Base-by-base conservation (phyloP, 345 rosid species). In the Heritiera fomes region DNA sequence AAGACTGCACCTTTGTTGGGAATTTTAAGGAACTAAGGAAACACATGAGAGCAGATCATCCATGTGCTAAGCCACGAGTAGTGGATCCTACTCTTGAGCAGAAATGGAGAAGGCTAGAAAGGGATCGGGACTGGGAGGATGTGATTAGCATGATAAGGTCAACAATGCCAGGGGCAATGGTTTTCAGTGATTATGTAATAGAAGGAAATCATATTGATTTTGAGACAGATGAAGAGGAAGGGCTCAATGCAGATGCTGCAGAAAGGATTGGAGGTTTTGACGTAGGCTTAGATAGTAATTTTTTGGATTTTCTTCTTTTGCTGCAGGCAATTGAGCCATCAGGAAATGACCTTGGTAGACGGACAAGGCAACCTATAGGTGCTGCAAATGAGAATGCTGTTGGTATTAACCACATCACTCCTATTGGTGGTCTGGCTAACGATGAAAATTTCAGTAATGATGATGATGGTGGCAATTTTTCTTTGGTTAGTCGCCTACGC, bases 1-100 rank as follows among this genome's bases (percentile, higher is more conserved):
- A 95, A 69, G 78, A 87, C 56, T 95, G 99, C 79, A 77, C 88
- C 18, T 95, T 88, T 64, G 74, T 86, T 71, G 99, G 98, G 65
- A 85, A 87, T 28, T 95, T 83, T 86, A 92, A 89, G 86, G 99
- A 93, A 86, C 88, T 95, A 49, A 90, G 98, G 91, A 93, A 93
- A 86, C 99, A 93, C 86, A 89, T 95, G 96, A 93, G 50, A 82
- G 78, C 80, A 47, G 92, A 87, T 45, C 98, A 95, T 81, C 99
- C 98, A 28, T 81, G 87, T 62, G 95, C 94, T 8, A 79, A 79
- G 80, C 99, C 98, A 17, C 96, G 94, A 14, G 87, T 87, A 75
- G 96, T 90, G 64, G 98, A 95, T 83, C 98, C 97, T 2, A 64
- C 66, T 17, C 83, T 85, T 77, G 96, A 93, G 66, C 98, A 92